Percentiles rank a stretch among this genome's conserved stretches.
Evolutionary conservation across 495 filamentous ascomycete genomes (phyloP).

Genomic region (Mytilinidion resinicola): DNA sequence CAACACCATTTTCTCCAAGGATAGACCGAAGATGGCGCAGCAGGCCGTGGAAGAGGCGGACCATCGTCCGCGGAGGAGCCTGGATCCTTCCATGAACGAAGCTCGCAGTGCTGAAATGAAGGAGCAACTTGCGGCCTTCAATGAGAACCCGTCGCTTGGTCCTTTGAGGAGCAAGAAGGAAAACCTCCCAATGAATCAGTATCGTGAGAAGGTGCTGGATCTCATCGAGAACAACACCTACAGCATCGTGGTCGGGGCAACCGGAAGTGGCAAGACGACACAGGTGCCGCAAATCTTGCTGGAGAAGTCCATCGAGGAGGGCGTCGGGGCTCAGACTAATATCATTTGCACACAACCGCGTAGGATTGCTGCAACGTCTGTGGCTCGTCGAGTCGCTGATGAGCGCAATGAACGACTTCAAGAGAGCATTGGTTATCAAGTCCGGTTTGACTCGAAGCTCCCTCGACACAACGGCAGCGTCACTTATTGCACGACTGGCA

Average conservation of each 20-base stretch:
- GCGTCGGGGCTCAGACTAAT: conserved; percentile 42
- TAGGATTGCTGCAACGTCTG: conserved; percentile 50
- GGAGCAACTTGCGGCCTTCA: too few species aligned
- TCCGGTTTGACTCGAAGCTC: conserved; percentile 45
- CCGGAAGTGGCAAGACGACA: conserved; percentile 57
- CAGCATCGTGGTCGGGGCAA: conserved; percentile 51
- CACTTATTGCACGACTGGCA: conserved; percentile 54
- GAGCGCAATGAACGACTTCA: conserved; percentile 48
- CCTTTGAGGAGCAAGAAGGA: too few species aligned
- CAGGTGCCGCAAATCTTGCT: conserved; percentile 56
- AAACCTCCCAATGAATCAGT: conserved; percentile 46
- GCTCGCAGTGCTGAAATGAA: too few species aligned
- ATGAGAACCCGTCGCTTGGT: too few species aligned
- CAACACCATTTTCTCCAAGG: too few species aligned
- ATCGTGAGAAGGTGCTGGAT: conserved; percentile 40
- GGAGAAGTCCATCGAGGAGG: conserved; percentile 44
- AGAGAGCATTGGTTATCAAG: conserved; percentile 48
- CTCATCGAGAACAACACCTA: conserved; percentile 45
- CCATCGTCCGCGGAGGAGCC: too few species aligned
- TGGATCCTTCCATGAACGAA: too few species aligned
- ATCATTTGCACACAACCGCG: conserved; percentile 56
- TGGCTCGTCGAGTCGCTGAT: conserved; percentile 49
- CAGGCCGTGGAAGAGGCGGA: too few species aligned
- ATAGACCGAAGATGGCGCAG: too few species aligned
- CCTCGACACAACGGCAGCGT: conserved; percentile 42